Conservation (phyloP, 768 basidiomycete genomes). For the Hypsizygus marmoreus region DNA sequence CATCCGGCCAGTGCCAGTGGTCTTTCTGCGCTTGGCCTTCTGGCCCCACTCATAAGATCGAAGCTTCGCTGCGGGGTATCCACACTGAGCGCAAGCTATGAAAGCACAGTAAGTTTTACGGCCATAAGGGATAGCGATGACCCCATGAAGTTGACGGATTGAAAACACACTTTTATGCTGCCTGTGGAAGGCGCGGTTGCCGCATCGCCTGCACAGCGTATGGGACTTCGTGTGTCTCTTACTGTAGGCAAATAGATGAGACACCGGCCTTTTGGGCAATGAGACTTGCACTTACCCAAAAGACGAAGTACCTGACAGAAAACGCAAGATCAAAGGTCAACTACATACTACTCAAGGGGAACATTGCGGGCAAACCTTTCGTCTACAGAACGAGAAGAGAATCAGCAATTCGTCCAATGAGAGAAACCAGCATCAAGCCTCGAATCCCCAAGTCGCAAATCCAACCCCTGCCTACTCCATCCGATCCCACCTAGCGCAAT, state of each 20-base stretch:
- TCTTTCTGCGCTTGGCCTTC: constrained; percentile 99
- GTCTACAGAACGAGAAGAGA: constrained; percentile 50
- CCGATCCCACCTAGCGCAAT: constrained; percentile 27
- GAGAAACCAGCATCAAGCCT: too few species aligned
- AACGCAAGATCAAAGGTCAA: constrained; percentile 9
- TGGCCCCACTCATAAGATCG: constrained; percentile 97
- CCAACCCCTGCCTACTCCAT: constrained; percentile 27
- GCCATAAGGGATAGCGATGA: too few species aligned
- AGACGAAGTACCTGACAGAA: constrained; percentile 83
- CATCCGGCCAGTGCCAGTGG: constrained; percentile 98
- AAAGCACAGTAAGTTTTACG: constrained; percentile 1
- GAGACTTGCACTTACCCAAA: constrained; percentile 69
- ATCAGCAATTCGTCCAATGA: constrained; percentile 18
- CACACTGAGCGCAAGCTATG: constrained; percentile 91
- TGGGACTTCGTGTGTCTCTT: constrained; percentile 97
- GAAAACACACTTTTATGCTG: constrained; percentile 89
- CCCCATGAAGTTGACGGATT: not conserved
- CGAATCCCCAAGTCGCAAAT: constrained; percentile 3
- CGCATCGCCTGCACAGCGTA: constrained; percentile 97
- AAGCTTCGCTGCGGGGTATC: constrained; percentile 93
- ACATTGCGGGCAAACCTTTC: constrained; percentile 66
- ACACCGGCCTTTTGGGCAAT: not conserved
- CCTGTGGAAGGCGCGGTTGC: constrained; percentile 93
- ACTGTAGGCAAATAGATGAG: constrained; percentile 46
- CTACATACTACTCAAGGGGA: not conserved